Percentiles rank a stretch among this genome's conserved stretches.
These are phyloP conservation scores for Apiotrichum akiyoshidainum DNA, from an alignment of 1,284 basidiomycete genomes.

Conservation along the genomic window DNA sequence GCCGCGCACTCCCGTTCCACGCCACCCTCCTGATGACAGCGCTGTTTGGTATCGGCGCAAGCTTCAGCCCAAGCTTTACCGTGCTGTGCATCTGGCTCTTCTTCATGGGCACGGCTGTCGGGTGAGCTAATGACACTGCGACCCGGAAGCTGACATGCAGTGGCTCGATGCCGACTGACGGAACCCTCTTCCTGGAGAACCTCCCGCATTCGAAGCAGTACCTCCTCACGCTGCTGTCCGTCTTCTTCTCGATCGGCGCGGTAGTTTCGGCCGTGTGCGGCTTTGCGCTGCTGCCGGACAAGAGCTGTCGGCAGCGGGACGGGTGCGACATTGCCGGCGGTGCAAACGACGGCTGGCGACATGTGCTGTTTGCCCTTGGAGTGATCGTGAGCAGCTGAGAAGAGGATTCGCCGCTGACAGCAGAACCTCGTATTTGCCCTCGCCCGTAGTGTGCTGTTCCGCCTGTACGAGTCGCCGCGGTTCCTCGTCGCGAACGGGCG, in stretches of 20 bases:
- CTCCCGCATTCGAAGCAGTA: constrained; percentile 88
- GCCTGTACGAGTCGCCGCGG: constrained; percentile 86
- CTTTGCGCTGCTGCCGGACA: constrained; percentile 69
- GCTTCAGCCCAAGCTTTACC: constrained; percentile 69
- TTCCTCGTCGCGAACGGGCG: constrained; percentile 82
- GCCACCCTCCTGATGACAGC: constrained; percentile 85
- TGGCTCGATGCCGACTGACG: constrained; percentile 92
- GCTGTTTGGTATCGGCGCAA: constrained; percentile 79
- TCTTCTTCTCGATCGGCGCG: constrained; percentile 90
- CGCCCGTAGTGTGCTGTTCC: constrained; percentile 81
- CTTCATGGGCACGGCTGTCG: constrained; percentile 81
- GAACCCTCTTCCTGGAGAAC: constrained; percentile 89
- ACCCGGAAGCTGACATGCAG: constrained; percentile 18
- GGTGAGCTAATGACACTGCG: too few species aligned
- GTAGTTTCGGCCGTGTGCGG: constrained; percentile 77
- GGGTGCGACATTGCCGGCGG: constrained; percentile 56
- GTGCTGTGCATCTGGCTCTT: constrained; percentile 76
- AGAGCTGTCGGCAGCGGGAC: constrained; percentile 60
- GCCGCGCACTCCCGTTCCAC: constrained; percentile 86
- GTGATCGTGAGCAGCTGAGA: constrained; percentile 58
- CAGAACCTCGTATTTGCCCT: constrained; percentile 84
- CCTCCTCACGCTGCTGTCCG: constrained; percentile 87
- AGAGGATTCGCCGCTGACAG: constrained; percentile 2
- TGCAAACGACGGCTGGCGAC: constrained; percentile 82
- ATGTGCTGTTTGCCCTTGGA: constrained; percentile 69